Base-by-base conservation (phyloP, 2,329 filamentous ascomycete genomes). In the Fusarium pseudoanthophilum region DNA sequence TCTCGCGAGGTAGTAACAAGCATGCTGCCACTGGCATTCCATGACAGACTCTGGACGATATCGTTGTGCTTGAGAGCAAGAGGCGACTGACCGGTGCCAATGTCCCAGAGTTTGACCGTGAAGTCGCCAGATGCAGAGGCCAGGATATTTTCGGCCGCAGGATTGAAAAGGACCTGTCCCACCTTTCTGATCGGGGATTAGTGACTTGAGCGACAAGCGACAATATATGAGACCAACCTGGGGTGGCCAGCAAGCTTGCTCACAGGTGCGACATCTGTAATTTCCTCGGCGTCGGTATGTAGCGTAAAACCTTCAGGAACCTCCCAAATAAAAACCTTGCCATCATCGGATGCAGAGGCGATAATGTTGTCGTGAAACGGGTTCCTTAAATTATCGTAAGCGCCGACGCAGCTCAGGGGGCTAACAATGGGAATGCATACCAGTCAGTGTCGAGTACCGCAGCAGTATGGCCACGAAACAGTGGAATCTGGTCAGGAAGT, bases 371-470 rank as follows among this genome's bases (percentile, higher is more conserved):
- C 95, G 85, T 99, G 95, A 87, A 98, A 98, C 28, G 96, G 96
- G 83, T 95, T 95, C 94, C 94, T 96, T 48, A 42, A 40, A 53
- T 57, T 52, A 37, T 42, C 24, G 71, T 79, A 57, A 78, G 63
- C 57, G 46, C 20, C 49, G 18, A 46, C 39, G 52, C 36, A 67
- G 36, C 53, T 67, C 60, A 60, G 62, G 63, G 67, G 48, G 49
- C 45, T 24, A 52, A 46, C 28, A 56, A 49, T 64, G 65, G 73
- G 37, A 56, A 74, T 42, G 81, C 87, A 80, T 85, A 95, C 95
- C 95, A 99, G 87, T 99, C 96, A 75, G 95, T 98, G 84, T 99
- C 96, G 80, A 99, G 89, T 58, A 99, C 96, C 67, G 95, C 92
- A 56, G 95, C 95, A 48, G 96, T 99, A 84, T 99, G 96, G 69